Evolutionary conservation across 2,329 filamentous ascomycete species (phyloP).

Genomic region (Rutstroemia sp.): DNA sequence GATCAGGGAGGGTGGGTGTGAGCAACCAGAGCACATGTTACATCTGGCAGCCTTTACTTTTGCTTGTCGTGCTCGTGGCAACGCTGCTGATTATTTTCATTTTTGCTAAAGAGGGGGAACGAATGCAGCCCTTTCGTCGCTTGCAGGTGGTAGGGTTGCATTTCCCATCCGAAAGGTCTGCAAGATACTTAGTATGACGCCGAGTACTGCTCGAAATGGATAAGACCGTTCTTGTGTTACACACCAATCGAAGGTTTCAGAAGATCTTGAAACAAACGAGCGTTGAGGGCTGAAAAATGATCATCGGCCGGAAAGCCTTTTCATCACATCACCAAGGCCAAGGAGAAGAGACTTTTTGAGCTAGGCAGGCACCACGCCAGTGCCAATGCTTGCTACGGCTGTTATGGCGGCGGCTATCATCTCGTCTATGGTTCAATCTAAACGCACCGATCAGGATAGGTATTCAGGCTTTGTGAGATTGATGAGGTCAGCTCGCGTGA

Average conservation of each 20-base stretch:
- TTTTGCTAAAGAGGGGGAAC: neutral
- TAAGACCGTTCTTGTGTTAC: neutral
- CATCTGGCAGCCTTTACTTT: neutral
- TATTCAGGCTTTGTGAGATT: neutral
- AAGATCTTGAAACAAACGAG: slow-evolving; percentile 9
- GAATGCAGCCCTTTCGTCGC: neutral
- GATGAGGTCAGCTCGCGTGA: neutral
- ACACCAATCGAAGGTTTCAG: slow-evolving; percentile 5
- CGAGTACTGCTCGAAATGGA: neutral
- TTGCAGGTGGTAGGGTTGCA: neutral
- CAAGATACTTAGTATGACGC: neutral
- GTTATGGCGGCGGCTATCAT: neutral
- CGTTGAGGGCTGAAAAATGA: neutral
- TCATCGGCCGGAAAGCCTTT: neutral
- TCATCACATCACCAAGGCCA: neutral
- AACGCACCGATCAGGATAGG: neutral
- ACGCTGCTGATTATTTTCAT: neutral
- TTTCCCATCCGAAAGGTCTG: neutral
- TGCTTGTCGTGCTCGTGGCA: slow-evolving; percentile 7
- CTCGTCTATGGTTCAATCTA: neutral
- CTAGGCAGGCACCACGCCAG: neutral
- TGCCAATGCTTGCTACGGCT: neutral
- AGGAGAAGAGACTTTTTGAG: neutral
- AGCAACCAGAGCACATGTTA: slow-evolving; percentile 1
- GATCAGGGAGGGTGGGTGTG: neutral